Conservation (phyloP, 768 basidiomycete genomes). For the Tephrocybe sp. region DNA sequence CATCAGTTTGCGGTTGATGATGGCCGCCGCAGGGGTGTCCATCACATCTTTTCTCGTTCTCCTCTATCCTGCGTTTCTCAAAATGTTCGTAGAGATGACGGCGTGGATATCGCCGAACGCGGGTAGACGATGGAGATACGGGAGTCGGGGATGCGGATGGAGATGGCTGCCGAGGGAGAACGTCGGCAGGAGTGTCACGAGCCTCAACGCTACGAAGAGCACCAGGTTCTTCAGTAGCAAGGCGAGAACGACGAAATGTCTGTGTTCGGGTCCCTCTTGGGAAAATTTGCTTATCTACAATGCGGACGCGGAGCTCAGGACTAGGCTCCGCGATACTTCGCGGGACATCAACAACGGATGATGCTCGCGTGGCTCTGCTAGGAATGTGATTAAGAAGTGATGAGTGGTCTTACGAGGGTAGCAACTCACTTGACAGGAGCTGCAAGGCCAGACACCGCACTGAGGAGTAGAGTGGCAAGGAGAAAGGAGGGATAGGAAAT, state of each 20-base stretch:
- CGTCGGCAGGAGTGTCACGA: constrained; percentile 22
- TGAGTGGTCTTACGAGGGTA: too few species aligned
- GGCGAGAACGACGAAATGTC: constrained; percentile 26
- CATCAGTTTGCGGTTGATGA: background rate
- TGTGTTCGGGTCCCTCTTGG: constrained; percentile 23
- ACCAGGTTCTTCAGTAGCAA: constrained; percentile 23
- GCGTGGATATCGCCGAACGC: constrained; percentile 17
- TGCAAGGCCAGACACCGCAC: constrained; percentile 33
- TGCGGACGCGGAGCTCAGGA: constrained; percentile 23
- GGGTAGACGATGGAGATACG: background rate
- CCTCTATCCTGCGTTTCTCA: constrained; percentile 23
- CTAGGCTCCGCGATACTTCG: constrained; percentile 25
- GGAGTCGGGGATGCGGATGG: background rate
- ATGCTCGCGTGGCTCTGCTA: constrained; percentile 27
- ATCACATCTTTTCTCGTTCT: constrained; percentile 11
- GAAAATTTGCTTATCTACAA: constrained; percentile 27
- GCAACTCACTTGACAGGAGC: constrained; percentile 37
- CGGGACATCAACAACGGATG: constrained; percentile 23
- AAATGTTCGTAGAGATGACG: constrained; percentile 24
- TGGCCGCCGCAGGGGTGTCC: background rate
- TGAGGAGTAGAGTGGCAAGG: constrained; percentile 38
- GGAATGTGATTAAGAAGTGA: background rate
- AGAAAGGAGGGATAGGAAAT: constrained; percentile 38
- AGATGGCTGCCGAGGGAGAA: background rate
- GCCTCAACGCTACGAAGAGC: constrained; percentile 24